phyloP scores from a whole-genome alignment of 2,329 filamentous ascomycete genomes.

The Onygena corvina region DNA sequence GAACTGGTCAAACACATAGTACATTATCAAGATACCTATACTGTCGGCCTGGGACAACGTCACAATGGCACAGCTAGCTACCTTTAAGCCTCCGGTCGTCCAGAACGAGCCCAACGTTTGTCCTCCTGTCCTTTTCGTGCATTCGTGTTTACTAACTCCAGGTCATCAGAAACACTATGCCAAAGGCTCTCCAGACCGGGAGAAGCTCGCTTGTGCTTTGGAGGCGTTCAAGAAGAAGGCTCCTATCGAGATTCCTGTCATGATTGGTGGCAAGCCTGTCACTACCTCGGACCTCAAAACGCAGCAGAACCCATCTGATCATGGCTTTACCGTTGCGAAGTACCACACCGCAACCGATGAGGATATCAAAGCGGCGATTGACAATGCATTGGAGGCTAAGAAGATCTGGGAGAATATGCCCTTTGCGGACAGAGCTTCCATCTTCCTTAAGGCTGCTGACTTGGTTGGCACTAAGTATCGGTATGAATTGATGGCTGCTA shows the following conservation, averaged over 20 bases:
- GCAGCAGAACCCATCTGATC: slow-evolving; percentile 77
- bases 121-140: slow-evolving; percentile 16
- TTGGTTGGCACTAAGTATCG: slow-evolving; percentile 84
- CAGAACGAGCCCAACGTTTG: slow-evolving; percentile 92
- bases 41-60: neutral
- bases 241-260: slow-evolving; percentile 66
- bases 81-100: slow-evolving; percentile 77
- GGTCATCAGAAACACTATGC: slow-evolving; percentile 65
- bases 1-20: neutral
- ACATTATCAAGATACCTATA: neutral
- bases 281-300: slow-evolving; percentile 19
- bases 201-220: slow-evolving; percentile 62
- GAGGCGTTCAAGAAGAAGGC: slow-evolving; percentile 55
- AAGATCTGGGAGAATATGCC: slow-evolving; percentile 72
- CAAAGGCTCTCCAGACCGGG: slow-evolving; percentile 68
- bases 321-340: slow-evolving; percentile 62
- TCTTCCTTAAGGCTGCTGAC: slow-evolving; percentile 94
- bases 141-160: slow-evolving; percentile 5
- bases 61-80: slow-evolving; percentile 50
- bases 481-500: slow-evolving; percentile 91
- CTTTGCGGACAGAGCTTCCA: slow-evolving; percentile 78
- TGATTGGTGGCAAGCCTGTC: slow-evolving; percentile 72
- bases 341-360: slow-evolving; percentile 70
- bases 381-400: slow-evolving; percentile 75
- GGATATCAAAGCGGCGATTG: slow-evolving; percentile 69